Conservation (phyloP, 2,329 filamentous ascomycete species). For the Aureobasidium pullulans region DNA sequence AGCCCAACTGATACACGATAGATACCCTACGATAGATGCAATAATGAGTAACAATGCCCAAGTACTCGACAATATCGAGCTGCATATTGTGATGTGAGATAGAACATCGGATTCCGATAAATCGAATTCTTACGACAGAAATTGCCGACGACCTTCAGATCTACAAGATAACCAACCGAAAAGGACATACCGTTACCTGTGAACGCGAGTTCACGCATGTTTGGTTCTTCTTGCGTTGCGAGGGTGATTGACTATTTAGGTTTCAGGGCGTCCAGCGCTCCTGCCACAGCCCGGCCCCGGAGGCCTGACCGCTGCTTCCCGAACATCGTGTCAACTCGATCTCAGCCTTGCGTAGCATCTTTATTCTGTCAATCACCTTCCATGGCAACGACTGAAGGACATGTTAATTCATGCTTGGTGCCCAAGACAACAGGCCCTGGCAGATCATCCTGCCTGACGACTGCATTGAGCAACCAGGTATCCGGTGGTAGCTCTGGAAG, state of each 20-base stretch:
- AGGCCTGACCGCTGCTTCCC: not conserved
- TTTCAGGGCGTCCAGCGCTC: not conserved
- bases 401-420: not conserved
- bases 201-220: not conserved
- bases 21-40: not conserved
- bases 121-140: too few species aligned
- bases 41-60: not conserved
- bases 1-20: not conserved
- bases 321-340: not conserved
- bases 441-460: not conserved
- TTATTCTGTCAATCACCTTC: not conserved
- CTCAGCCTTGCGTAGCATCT: not conserved
- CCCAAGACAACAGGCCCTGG: not conserved
- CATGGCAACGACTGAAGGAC: slow-evolving; percentile 2
- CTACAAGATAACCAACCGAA: too few species aligned
- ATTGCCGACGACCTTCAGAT: too few species aligned
- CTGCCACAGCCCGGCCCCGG: not conserved
- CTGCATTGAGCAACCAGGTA: not conserved
- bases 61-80: too few species aligned
- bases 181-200: too few species aligned
- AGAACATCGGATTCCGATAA: too few species aligned
- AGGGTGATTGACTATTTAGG: not conserved
- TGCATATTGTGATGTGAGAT: too few species aligned
- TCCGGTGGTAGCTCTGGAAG: not conserved
- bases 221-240: not conserved